Evolutionary conservation across 768 basidiomycete species (phyloP).

Genomic region (Hydnomerulius pinastri): DNA sequence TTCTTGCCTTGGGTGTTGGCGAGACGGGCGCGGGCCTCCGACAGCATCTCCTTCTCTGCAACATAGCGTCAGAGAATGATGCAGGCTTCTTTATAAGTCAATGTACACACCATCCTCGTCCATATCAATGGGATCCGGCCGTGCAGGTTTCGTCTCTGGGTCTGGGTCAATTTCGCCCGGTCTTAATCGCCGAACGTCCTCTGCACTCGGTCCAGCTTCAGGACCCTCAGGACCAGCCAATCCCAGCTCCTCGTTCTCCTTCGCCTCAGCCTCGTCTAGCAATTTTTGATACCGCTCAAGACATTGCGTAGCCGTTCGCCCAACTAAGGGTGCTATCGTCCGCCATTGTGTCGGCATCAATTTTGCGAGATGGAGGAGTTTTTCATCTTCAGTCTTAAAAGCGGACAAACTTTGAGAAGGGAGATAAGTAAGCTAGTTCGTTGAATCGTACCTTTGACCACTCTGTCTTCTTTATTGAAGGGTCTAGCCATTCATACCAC

Average conservation of each 20-base stretch:
- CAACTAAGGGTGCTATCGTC: slow-evolving; percentile 97
- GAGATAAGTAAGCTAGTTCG: background rate
- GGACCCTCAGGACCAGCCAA: slow-evolving; percentile 74
- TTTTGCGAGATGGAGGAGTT: slow-evolving; percentile 95
- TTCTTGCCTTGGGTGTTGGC: slow-evolving; percentile 99
- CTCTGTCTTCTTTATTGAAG: slow-evolving; percentile 99
- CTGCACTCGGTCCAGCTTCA: slow-evolving; percentile 86
- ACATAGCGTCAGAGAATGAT: slow-evolving; percentile 5
- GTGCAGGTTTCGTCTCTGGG: slow-evolving; percentile 96
- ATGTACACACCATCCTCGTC: slow-evolving; percentile 86
- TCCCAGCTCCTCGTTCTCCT: slow-evolving; percentile 94
- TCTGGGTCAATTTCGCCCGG: slow-evolving; percentile 99
- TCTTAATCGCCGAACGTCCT: slow-evolving; percentile 84
- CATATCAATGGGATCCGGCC: slow-evolving; percentile 99
- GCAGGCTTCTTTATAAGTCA: background rate
- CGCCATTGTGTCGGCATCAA: slow-evolving; percentile 99
- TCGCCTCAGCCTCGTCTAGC: slow-evolving; percentile 94
- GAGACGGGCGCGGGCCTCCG: slow-evolving; percentile 95
- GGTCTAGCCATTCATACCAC: slow-evolving; percentile 99
- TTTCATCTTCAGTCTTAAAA: slow-evolving; percentile 92
- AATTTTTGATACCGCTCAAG: slow-evolving; percentile 98
- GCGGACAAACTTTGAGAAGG: background rate
- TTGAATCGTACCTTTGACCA: slow-evolving; percentile 83
- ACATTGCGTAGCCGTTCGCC: slow-evolving; percentile 96
- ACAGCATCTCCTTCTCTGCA: slow-evolving; percentile 98